Conservation (phyloP, 371 early-diverging fungal genomes). For the Cokeromyces recurvatus region DNA sequence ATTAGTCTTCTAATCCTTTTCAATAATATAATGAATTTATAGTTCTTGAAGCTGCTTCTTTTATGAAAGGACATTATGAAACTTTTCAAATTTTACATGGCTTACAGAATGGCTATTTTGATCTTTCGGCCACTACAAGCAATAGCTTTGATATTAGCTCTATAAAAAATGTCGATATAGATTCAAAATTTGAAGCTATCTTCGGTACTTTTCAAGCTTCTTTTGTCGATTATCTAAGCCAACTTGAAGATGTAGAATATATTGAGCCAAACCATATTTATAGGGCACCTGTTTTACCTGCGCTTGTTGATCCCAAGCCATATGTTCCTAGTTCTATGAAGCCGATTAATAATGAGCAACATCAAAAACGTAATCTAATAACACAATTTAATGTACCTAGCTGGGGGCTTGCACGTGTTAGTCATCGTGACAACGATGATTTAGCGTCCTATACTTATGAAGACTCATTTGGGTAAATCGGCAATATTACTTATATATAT, state of each 20-base stretch:
- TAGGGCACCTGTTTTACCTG: slow-evolving; percentile 9
- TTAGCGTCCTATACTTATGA: slow-evolving; percentile 31
- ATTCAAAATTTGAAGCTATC: slow-evolving; percentile 10
- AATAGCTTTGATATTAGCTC: background rate
- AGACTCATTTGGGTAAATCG: slow-evolving; percentile 52
- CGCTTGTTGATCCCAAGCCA: background rate
- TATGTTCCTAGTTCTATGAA: background rate
- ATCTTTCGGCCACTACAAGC: background rate
- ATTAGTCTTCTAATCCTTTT: background rate
- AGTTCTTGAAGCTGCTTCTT: slow-evolving; percentile 14
- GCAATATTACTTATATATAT: too few relatives aligned
- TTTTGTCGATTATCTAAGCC: slow-evolving; percentile 28
- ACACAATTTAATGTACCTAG: slow-evolving; percentile 38
- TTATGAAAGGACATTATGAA: slow-evolving; percentile 14
- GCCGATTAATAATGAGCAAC: background rate
- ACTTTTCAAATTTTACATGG: slow-evolving; percentile 5
- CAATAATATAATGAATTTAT: background rate
- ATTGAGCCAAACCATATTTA: slow-evolving; percentile 50
- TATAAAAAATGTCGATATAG: slow-evolving; percentile 12
- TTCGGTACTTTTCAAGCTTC: slow-evolving; percentile 16
- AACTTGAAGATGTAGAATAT: slow-evolving; percentile 44
- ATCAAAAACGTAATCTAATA: slow-evolving; percentile 4
- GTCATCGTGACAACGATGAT: slow-evolving; percentile 29
- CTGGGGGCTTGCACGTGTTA: slow-evolving; percentile 61
- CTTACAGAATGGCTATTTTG: background rate